Conservation (phyloP, 257 asterid genomes). For the Nicotiana attenuata region DNA sequence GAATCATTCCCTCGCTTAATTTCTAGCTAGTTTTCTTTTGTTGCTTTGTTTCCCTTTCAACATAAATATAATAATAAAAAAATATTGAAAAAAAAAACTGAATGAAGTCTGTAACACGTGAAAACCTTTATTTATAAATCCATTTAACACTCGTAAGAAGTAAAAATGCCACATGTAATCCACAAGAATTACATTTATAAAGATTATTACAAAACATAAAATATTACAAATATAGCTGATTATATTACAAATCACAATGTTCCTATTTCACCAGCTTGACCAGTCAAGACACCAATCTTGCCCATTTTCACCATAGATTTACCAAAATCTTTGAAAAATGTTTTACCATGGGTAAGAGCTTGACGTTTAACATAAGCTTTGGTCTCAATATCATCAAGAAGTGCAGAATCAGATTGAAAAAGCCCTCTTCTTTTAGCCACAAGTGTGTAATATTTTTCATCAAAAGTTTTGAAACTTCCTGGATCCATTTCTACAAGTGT, state of each 20-base stretch:
- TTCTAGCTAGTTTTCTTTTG: no score
- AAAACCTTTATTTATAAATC: no score
- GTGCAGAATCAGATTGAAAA: constrained; percentile 43
- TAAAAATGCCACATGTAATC: no score
- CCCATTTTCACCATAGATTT: constrained; percentile 53
- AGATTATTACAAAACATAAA: no score
- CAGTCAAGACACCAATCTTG: constrained; percentile 38
- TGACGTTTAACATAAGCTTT: constrained; percentile 31
- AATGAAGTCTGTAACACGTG: no score
- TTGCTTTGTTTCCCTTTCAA: no score
- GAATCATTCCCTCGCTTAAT: no score
- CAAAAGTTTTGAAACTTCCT: constrained; percentile 44
- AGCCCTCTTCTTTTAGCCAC: constrained; percentile 44
- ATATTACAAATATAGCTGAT: no score
- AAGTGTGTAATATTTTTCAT: constrained; percentile 27
- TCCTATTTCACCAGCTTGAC: constrained; percentile 51
- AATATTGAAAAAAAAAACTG: no score
- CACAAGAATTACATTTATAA: no score
- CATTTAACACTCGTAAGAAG: no score
- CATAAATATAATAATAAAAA: no score
- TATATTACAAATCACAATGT: constrained; percentile 31
- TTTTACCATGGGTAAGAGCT: constrained; percentile 3
- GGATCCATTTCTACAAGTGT: constrained; percentile 57
- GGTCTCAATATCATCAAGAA: constrained; percentile 34
- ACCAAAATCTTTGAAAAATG: constrained; percentile 38